Evolutionary conservation across 148 eudicot genomes (phyloP).

Genomic region (Arbutus unedo): DNA sequence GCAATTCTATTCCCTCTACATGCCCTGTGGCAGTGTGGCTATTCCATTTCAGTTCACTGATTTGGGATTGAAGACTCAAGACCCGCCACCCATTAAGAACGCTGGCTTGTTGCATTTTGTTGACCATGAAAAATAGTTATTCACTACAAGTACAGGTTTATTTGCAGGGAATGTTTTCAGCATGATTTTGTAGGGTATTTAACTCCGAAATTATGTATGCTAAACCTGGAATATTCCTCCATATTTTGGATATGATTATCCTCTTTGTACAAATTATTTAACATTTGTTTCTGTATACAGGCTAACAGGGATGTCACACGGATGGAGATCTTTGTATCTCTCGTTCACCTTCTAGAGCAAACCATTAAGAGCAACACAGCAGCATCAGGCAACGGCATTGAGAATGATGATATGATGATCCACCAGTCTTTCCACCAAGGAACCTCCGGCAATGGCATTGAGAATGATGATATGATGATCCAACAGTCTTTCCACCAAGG

Average conservation of each 20-base stretch:
- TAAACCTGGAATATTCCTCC: background rate
- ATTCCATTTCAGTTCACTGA: background rate
- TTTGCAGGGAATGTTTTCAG: background rate
- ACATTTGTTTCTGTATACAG: constrained; percentile 31
- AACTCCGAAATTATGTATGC: background rate
- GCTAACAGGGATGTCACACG: constrained; percentile 74
- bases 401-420: constrained; percentile 26
- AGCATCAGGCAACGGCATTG: constrained; percentile 32
- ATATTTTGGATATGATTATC: background rate
- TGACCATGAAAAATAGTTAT: background rate
- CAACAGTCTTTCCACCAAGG: constrained; percentile 46
- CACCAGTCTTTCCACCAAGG: constrained; percentile 44
- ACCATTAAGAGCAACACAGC: constrained; percentile 39
- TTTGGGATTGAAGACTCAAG: background rate
- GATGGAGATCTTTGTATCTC: constrained; percentile 73
- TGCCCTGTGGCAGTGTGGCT: background rate
- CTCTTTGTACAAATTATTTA: background rate
- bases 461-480: constrained; percentile 26
- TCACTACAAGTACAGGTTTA: background rate
- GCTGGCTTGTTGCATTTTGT: background rate
- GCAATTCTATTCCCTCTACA: background rate
- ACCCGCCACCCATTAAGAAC: background rate
- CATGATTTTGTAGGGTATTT: too few species aligned
- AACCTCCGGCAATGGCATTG: constrained; percentile 29
- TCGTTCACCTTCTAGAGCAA: constrained; percentile 68